Percentiles rank a stretch among this genome's conserved stretches.
Conservation (phyloP, 2,329 filamentous ascomycete genomes). For the Akanthomyces uredinophilus region DNA sequence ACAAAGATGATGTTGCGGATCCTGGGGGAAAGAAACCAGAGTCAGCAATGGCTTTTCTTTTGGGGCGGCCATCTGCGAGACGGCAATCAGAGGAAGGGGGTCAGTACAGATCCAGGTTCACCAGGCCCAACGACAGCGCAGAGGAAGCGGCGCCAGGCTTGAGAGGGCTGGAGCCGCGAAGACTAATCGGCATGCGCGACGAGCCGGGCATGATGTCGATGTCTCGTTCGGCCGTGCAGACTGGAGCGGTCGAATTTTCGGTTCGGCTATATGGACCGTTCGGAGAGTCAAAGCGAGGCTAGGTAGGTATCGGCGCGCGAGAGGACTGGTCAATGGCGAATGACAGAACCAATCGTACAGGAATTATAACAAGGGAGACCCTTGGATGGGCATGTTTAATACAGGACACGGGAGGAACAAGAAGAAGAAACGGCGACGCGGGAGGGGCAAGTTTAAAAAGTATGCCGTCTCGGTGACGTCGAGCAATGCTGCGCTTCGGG, state of each 20-base stretch:
- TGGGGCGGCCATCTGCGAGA: neutral
- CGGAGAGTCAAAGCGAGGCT: neutral
- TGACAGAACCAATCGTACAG: neutral
- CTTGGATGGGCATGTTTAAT: neutral
- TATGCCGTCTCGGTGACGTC: constrained; percentile 8
- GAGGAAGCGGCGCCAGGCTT: constrained; percentile 49
- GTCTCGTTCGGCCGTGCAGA: neutral
- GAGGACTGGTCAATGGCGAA: neutral
- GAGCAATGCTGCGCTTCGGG: neutral
- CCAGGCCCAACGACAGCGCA: constrained; percentile 47
- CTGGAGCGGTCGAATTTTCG: neutral
- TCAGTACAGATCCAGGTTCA: constrained; percentile 63
- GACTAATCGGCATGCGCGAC: constrained; percentile 65
- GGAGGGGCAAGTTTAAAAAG: neutral
- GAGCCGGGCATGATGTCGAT: constrained; percentile 53
- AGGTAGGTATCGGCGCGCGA: neutral
- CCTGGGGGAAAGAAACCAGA: constrained; percentile 35
- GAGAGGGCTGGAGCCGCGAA: constrained; percentile 61
- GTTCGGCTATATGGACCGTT: constrained; percentile 8
- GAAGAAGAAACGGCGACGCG: neutral
- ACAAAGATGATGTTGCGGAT: constrained; percentile 84
- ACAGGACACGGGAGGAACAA: neutral
- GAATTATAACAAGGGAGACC: neutral
- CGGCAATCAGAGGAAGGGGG: neutral
- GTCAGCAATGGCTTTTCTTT: neutral